phyloP scores from a whole-genome alignment of 805 yeast genomes.

The Kodamaea hsintzibuensis region DNA sequence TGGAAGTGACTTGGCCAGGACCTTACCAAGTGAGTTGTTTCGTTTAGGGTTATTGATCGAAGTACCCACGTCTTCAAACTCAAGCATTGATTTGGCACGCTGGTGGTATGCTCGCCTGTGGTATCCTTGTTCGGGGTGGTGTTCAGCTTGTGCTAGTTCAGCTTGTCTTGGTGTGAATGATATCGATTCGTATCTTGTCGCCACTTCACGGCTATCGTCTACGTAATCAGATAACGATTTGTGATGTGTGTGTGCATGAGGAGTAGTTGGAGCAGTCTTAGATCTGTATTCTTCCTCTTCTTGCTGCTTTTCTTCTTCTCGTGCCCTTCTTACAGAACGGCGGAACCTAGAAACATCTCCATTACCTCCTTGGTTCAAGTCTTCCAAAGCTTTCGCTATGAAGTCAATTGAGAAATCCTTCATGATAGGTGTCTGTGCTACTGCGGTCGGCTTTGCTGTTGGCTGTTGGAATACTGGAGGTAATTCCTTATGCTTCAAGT shows the following conservation, averaged over 20 bases:
- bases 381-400: conserved; percentile 47
- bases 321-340: conserved; percentile 33
- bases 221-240: conserved; percentile 30
- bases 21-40: background rate
- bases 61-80: conserved; percentile 10
- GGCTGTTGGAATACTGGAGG: conserved; percentile 16
- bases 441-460: conserved; percentile 7
- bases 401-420: conserved; percentile 48
- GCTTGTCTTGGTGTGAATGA: conserved; percentile 17
- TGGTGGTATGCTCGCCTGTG: conserved; percentile 1
- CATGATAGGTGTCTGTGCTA: conserved; percentile 31
- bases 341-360: conserved; percentile 44
- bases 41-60: conserved; percentile 1
- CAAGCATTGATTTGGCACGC: conserved; percentile 16
- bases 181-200: conserved; percentile 38
- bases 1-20: background rate
- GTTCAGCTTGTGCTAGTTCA: conserved; percentile 1
- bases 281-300: conserved; percentile 7
- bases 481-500: conserved; percentile 33
- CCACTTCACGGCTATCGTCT: conserved; percentile 38
- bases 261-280: conserved; percentile 19
- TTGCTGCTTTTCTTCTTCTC: conserved; percentile 9
- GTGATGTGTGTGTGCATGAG: conserved; percentile 11
- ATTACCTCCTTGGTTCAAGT: conserved; percentile 45
- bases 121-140: background rate